Conservation (phyloP, 495 filamentous ascomycete genomes). For the Entonaema liquescens region DNA sequence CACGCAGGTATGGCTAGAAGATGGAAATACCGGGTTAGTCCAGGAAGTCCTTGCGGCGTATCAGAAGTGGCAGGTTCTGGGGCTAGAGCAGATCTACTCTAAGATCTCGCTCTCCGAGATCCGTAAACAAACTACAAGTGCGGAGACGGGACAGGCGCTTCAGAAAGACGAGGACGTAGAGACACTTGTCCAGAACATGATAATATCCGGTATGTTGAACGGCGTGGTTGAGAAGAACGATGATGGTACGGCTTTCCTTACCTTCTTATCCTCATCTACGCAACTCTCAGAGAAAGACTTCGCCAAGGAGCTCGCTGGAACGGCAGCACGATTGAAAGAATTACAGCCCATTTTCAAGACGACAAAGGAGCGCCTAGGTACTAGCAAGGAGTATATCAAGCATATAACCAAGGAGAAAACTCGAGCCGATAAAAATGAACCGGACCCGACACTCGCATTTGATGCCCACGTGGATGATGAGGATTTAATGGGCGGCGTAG, state of each 20-base stretch:
- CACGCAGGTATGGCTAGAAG: conserved; percentile 64
- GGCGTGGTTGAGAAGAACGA: conserved; percentile 61
- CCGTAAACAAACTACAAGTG: conserved; percentile 57
- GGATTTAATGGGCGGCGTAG: conserved; percentile 69
- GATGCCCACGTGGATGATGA: conserved; percentile 65
- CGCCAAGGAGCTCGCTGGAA: conserved; percentile 50
- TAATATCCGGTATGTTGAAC: conserved; percentile 62
- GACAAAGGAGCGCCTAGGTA: conserved; percentile 63
- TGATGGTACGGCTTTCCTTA: conserved; percentile 50
- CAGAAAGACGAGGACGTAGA: conserved; percentile 57
- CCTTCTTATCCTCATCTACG: conserved; percentile 48
- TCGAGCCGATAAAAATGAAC: conserved; percentile 49
- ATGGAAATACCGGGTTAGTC: conserved; percentile 58
- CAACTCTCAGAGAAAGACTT: conserved; percentile 58
- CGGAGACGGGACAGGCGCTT: conserved; percentile 60
- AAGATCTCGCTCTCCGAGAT: conserved; percentile 63
- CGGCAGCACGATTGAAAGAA: conserved; percentile 55
- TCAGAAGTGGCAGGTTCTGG: conserved; percentile 60
- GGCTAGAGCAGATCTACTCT: conserved; percentile 56
- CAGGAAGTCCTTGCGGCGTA: conserved; percentile 58
- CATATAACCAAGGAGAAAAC: conserved; percentile 58
- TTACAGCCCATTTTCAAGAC: conserved; percentile 54
- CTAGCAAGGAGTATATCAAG: conserved; percentile 68
- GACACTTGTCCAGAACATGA: conserved; percentile 62
- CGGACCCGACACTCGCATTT: conserved; percentile 43